Base-by-base conservation (phyloP, 805 yeast species). In the Wickerhamiella siamensis region DNA sequence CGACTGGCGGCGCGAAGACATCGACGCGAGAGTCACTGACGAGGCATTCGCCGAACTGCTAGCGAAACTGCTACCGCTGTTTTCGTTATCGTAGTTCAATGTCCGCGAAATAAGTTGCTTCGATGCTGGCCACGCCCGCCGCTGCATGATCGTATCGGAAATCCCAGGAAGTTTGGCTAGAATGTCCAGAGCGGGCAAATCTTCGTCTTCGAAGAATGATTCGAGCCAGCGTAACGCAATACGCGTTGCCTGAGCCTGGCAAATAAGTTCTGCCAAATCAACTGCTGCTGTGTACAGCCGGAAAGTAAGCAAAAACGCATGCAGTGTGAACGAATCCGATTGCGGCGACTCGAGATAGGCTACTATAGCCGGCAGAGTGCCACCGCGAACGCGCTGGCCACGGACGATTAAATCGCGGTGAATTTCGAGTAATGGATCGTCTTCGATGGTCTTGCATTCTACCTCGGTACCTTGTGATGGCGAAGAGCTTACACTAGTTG, bases 161-260 rank as follows among this genome's bases (percentile, higher is more conserved):
- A 36, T 26, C 31, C 31, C 38, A 14, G 24, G 77, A 55, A 84
- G 80, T 53, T 81, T 81, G 36, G 81, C 69, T 52, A 84, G 62
- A 0, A 83, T 78, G 10, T 91, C 74, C 36, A 86, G 61, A 32
- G 77, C 63, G 20, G 59, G 61, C 46, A 71, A 72, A 57, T 86
- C 94, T 16, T 53, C 54, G 34, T 69, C 73, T 47, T 77, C 74
- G 95, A 95, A 88, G 56, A 80, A 86, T 40, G 91, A 78, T 58
- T 84, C 94, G 58, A 88, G 62, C 98, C 98, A 88, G 17, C 51
- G 33, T 17, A 41, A 38, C 10, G 54, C 56, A 6, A 54, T 24
- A 19, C 43, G 50, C 20, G 21, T 22, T 56, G 91, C 69, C 47
- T 69, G 76, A 51, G 71, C 36, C 22, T 75, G 32, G 74, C 48